Base-by-base conservation (phyloP, 2,329 filamentous ascomycete genomes). In the Paecilomyces fulvus region DNA sequence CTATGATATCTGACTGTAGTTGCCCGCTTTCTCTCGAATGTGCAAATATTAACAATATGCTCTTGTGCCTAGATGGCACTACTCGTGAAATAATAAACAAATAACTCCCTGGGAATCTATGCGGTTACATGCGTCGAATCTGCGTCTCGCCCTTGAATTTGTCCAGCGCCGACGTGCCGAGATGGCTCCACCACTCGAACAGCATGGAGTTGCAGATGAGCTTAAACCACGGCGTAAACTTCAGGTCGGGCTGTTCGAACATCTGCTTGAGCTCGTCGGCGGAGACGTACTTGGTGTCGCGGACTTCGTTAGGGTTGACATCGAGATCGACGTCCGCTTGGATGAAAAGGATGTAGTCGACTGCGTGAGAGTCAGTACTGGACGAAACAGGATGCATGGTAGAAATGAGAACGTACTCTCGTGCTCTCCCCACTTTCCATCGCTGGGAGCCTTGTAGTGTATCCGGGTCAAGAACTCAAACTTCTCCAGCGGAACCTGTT, bases 281-380 rank as follows among this genome's bases (percentile, higher is more conserved):
- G 21, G 86, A 86, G 59, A 96, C 92, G 67, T 95, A 99, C 72
- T 85, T 82, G 21, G 87, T 89, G 62, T 88, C 92, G 67, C 85
- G 84, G 51, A 91, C 92, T 77, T 99, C 94, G 75, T 99, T 99
- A 61, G 81, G 80, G 77, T 92, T 99, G 66, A 84, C 75, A 57
- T 89, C 74, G 52, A 96, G 78, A 65, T 95, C 88, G 57, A 97
- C 92, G 61, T 95, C 88, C 57, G 90, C 88, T 79, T 95, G 89
- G 79, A 97, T 96, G 77, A 99, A 97, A 56, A 99, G 85, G 63
- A 99, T 99, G 75, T 99, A 99, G 75, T 99, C 94, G 70, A 99
- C 91, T 94, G 61, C 25, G 20, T 20, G 14, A n/a, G 3, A 31
- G 11, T 30, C 23, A 52, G 20, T 25, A 53, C n/a, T 23, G 8